These are phyloP conservation scores for Isoetes taiwanensis DNA, from an alignment of 75 land plant species.

Conservation along the genomic window DNA sequence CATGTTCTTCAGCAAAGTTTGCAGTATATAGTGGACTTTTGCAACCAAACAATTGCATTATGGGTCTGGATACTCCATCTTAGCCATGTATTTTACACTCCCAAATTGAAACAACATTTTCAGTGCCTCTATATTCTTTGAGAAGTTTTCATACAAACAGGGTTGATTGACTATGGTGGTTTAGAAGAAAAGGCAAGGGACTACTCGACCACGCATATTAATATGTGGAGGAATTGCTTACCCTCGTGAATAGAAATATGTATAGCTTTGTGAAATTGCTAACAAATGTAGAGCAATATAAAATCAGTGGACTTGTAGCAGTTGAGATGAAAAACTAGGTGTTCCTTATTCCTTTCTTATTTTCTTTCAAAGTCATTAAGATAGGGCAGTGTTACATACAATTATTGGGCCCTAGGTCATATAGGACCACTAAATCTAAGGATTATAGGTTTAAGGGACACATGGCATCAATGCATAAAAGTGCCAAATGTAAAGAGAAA, in stretches of 20 bases:
- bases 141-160: constrained; percentile 79
- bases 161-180: constrained; percentile 79
- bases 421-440: too few species aligned
- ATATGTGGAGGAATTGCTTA: constrained; percentile 96
- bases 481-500: too few species aligned
- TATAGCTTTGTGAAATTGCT: constrained; percentile 63
- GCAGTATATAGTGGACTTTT: constrained; percentile 84
- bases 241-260: constrained; percentile 88
- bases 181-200: constrained; percentile 74
- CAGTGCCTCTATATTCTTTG: constrained; percentile 81
- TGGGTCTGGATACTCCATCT: constrained; percentile 68
- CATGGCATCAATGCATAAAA: too few species aligned
- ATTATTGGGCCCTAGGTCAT: too few species aligned
- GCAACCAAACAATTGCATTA: constrained; percentile 70
- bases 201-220: constrained; percentile 68
- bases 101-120: constrained; percentile 81
- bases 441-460: too few species aligned
- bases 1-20: constrained; percentile 88
- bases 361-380: too few species aligned
- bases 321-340: constrained; percentile 48
- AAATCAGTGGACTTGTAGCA: constrained; percentile 82
- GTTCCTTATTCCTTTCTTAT: too few species aligned
- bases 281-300: constrained; percentile 82
- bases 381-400: too few species aligned
- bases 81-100: constrained; percentile 74